phyloP scores from a whole-genome alignment of 441 rosid species.

The Aleurites moluccanus region DNA sequence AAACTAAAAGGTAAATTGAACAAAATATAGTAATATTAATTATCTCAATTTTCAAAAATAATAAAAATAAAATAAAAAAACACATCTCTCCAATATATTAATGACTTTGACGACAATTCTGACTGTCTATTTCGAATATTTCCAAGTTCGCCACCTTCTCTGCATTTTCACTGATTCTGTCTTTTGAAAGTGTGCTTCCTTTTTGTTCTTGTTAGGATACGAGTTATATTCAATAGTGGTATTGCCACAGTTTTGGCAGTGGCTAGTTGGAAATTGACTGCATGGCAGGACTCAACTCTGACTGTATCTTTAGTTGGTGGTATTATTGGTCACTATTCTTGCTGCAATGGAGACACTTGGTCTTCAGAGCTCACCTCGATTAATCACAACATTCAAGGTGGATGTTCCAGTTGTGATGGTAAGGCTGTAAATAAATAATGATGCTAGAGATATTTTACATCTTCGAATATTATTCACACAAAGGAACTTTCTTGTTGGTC shows the following conservation, averaged over 20 bases:
- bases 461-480: too few species aligned
- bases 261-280: constrained; percentile 46
- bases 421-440: not conserved
- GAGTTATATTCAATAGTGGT: constrained; percentile 74
- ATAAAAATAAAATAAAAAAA: too few species aligned
- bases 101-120: not conserved
- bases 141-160: too few species aligned
- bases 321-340: constrained; percentile 80
- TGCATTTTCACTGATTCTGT: too few species aligned
- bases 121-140: not conserved
- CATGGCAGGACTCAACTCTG: constrained; percentile 57
- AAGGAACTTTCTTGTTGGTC: too few species aligned
- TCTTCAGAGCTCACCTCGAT: constrained; percentile 89
- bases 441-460: too few species aligned
- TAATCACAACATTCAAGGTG: constrained; percentile 94
- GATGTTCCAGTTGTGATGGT: not conserved
- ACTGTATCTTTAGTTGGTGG: constrained; percentile 74
- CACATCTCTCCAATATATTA: too few species aligned
- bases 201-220: constrained; percentile 56
- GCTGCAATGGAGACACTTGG: constrained; percentile 93
- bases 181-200: not conserved
- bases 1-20: too few species aligned
- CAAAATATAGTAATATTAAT: too few species aligned
- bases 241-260: constrained; percentile 56
- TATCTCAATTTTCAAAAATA: too few species aligned